phyloP scores from a whole-genome alignment of 495 filamentous ascomycete species.

The Penicillium bovifimosum region DNA sequence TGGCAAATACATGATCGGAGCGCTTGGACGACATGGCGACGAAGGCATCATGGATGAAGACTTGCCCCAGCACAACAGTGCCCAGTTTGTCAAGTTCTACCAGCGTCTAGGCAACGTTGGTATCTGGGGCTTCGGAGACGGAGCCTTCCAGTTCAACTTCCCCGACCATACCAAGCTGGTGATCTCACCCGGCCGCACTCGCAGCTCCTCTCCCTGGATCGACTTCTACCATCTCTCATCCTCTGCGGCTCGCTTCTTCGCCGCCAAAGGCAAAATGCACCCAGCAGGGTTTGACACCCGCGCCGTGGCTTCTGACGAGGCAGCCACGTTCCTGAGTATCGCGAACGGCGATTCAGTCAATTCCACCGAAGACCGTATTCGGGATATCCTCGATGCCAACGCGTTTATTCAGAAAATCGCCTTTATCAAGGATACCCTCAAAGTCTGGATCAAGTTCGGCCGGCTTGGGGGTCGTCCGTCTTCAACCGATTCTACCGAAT shows the following conservation, averaged over 20 bases:
- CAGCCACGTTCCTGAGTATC: slow-evolving; percentile 54
- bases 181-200: slow-evolving; percentile 62
- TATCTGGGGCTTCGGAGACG: slow-evolving; percentile 84
- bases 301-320: slow-evolving; percentile 55
- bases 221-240: slow-evolving; percentile 80
- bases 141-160: slow-evolving; percentile 92
- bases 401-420: slow-evolving; percentile 72
- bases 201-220: slow-evolving; percentile 54
- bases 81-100: slow-evolving; percentile 79
- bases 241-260: slow-evolving; percentile 58
- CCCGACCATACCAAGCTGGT: slow-evolving; percentile 95
- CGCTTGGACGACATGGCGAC: slow-evolving; percentile 46
- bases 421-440: slow-evolving; percentile 65
- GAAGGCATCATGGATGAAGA: slow-evolving; percentile 30
- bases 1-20: slow-evolving; percentile 84
- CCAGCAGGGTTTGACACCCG: slow-evolving; percentile 44
- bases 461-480: slow-evolving; percentile 54
- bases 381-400: slow-evolving; percentile 67
- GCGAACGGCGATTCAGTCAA: slow-evolving; percentile 48
- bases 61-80: slow-evolving; percentile 27
- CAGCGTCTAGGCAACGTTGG: slow-evolving; percentile 82
- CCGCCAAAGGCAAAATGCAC: slow-evolving; percentile 55
- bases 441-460: slow-evolving; percentile 66
- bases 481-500: slow-evolving; percentile 21
- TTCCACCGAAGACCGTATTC: slow-evolving; percentile 50